Percentiles rank a stretch among this genome's conserved stretches.
Evolutionary conservation across 345 rosid genomes (phyloP).

Genomic region (Arabis alpina): DNA sequence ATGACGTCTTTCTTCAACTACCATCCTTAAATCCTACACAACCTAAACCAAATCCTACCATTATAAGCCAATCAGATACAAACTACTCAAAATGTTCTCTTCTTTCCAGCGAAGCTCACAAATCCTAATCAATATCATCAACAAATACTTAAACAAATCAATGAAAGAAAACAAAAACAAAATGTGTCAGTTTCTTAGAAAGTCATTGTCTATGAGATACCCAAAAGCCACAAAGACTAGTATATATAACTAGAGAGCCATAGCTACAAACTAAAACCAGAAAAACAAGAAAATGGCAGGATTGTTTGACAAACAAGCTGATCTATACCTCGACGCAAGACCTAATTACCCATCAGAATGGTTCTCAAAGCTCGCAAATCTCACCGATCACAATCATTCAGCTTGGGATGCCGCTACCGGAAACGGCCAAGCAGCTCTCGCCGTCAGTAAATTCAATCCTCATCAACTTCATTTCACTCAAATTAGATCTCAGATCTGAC

Average conservation of each 20-base stretch:
- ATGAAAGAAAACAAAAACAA: background rate
- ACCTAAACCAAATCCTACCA: background rate
- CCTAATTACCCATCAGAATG: slow-evolving; percentile 62
- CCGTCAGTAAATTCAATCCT: slow-evolving; percentile 42
- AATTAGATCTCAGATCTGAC: slow-evolving; percentile 9
- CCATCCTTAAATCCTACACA: slow-evolving; percentile 25
- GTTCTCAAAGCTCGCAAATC: slow-evolving; percentile 62
- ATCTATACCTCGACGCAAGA: slow-evolving; percentile 59
- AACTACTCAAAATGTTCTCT: background rate
- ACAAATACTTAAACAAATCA: background rate
- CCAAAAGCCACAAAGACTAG: slow-evolving; percentile 25
- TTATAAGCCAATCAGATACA: slow-evolving; percentile 8
- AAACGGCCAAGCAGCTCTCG: slow-evolving; percentile 72
- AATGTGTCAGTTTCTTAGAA: slow-evolving; percentile 2
- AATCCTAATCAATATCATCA: background rate
- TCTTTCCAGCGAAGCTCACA: slow-evolving; percentile 5
- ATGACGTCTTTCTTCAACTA: slow-evolving; percentile 38
- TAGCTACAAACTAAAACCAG: background rate
- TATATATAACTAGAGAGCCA: slow-evolving; percentile 11
- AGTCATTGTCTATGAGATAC: slow-evolving; percentile 13
- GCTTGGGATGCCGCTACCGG: slow-evolving; percentile 82
- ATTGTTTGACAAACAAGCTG: slow-evolving; percentile 68
- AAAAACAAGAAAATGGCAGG: slow-evolving; percentile 54
- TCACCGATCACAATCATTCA: slow-evolving; percentile 50
- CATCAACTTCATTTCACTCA: slow-evolving; percentile 20